A percentile compares a stretch with the other conserved stretches of the same genome.
Conservation (phyloP, 441 rosid species). For the Euphorbia celastroides region DNA sequence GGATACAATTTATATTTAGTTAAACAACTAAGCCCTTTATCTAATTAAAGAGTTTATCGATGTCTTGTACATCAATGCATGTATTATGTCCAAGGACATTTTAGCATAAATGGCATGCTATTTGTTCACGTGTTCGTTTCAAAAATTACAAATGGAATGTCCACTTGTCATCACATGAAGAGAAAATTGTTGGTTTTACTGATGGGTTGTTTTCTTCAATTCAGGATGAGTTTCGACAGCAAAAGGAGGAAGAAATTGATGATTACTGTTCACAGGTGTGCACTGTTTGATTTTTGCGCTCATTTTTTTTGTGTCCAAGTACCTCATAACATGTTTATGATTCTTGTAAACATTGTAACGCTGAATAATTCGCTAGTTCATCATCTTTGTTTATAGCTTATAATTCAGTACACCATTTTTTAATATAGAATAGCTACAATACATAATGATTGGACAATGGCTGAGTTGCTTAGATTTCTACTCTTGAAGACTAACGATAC, state of each 20-base stretch:
- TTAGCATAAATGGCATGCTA: background rate
- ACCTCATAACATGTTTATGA: background rate
- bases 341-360: background rate
- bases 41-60: background rate
- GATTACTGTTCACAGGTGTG: conserved; percentile 96
- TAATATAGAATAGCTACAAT: background rate
- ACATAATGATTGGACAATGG: conserved; percentile 8
- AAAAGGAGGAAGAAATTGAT: conserved; percentile 90
- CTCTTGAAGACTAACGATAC: background rate
- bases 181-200: background rate
- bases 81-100: background rate
- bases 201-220: conserved; percentile 17
- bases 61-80: background rate
- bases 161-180: background rate
- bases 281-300: conserved; percentile 7
- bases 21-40: background rate
- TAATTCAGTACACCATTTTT: background rate
- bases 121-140: background rate
- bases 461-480: background rate
- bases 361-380: background rate
- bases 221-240: conserved; percentile 89
- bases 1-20: background rate
- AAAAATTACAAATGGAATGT: background rate
- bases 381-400: background rate
- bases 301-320: conserved; percentile 1